phyloP scores from a whole-genome alignment of 331 rosid species.

The Erythrophleum ivorense region DNA sequence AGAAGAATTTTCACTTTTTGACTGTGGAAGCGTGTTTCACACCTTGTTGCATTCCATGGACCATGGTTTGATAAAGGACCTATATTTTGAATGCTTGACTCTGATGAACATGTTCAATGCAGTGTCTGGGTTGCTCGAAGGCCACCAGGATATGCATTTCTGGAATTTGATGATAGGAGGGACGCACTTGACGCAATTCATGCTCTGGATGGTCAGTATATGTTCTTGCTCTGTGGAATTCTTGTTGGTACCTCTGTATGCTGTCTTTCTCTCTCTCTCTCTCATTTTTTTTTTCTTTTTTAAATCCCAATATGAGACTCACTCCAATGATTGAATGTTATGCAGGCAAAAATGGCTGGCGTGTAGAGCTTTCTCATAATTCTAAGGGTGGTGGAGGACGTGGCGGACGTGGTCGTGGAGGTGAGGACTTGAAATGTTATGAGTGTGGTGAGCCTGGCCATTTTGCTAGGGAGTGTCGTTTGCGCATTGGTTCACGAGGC shows the following conservation, averaged over 20 bases:
- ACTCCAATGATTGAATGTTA: conserved; percentile 3
- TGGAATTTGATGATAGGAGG: conserved; percentile 96
- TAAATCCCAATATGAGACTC: not conserved
- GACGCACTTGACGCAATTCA: conserved; percentile 96
- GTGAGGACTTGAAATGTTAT: conserved; percentile 88
- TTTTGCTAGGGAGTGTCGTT: conserved; percentile 90
- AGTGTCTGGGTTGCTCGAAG: conserved; percentile 99
- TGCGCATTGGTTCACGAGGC: conserved; percentile 79
- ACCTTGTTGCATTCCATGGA: not conserved
- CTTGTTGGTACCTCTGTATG: not conserved
- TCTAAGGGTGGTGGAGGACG: conserved; percentile 69
- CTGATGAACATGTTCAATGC: conserved; percentile 36
- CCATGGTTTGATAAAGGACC: not conserved
- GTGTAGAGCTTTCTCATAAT: conserved; percentile 95
- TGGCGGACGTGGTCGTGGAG: conserved; percentile 71
- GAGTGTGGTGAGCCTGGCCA: conserved; percentile 99
- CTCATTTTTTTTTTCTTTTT: no score
- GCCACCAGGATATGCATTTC: conserved; percentile 95
- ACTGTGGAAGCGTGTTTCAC: conserved; percentile 17
- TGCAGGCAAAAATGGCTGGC: conserved; percentile 96
- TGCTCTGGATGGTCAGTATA: conserved; percentile 75
- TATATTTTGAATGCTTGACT: not conserved
- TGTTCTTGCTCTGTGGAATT: not conserved
- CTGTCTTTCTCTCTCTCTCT: not conserved
- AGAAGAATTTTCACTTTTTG: not conserved